Conservation (phyloP, 1,284 basidiomycete species). For the Xanthoconium separans region DNA sequence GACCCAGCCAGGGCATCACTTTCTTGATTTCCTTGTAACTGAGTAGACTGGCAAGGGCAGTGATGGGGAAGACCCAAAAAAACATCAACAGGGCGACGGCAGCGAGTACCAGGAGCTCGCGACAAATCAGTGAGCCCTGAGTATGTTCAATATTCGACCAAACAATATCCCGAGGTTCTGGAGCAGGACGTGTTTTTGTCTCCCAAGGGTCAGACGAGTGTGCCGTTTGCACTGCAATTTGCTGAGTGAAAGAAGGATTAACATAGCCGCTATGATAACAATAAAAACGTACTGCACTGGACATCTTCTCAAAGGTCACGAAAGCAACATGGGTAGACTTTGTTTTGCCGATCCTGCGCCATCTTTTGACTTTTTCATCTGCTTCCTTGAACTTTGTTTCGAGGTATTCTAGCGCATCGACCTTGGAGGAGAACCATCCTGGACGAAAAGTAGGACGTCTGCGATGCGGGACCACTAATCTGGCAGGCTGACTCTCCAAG, state of each 20-base stretch:
- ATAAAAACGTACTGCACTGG: conserved; percentile 66
- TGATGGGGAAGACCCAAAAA: conserved; percentile 87
- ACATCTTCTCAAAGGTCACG: conserved; percentile 96
- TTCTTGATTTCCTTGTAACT: conserved; percentile 93
- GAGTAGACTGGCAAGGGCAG: conserved; percentile 80
- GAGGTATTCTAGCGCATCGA: conserved; percentile 85
- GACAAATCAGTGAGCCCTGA: conserved; percentile 52
- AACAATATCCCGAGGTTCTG: conserved; percentile 94
- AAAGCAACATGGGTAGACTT: conserved; percentile 84
- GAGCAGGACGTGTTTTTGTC: conserved; percentile 73
- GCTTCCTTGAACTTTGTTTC: conserved; percentile 75
- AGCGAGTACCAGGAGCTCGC: conserved; percentile 69
- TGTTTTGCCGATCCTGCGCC: conserved; percentile 67
- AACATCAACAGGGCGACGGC: conserved; percentile 73
- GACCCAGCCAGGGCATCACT: conserved; percentile 80
- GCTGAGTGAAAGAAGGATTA: conserved; percentile 42
- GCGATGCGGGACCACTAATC: conserved; percentile 72
- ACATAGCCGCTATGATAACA: background rate
- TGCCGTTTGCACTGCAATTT: conserved; percentile 88
- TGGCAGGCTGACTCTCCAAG: conserved; percentile 47
- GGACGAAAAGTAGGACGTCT: conserved; percentile 68
- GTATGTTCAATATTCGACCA: conserved; percentile 87
- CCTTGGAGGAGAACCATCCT: conserved; percentile 65
- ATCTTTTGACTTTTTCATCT: conserved; percentile 76
- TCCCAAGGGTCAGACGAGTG: conserved; percentile 72